These are phyloP conservation scores for Saccharomycopsis oosterbeekiorum DNA, from an alignment of 805 yeast genomes.

Conservation along the genomic window DNA sequence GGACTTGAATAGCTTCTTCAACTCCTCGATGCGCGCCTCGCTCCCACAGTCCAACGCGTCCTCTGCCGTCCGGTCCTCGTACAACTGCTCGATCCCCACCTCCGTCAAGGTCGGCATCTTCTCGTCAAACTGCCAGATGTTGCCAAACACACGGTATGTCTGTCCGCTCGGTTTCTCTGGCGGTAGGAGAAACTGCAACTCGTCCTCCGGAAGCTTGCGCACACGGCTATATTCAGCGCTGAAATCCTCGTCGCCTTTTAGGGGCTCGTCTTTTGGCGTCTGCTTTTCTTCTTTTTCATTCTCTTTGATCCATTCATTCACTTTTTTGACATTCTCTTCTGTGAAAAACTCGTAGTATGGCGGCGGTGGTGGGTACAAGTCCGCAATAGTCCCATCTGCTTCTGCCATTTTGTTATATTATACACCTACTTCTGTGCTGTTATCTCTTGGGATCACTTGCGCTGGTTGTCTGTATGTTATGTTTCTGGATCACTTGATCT, in stretches of 20 bases:
- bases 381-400: constrained; percentile 33
- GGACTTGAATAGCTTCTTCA: constrained; percentile 73
- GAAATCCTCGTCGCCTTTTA: no score
- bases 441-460: no score
- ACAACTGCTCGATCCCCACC: constrained; percentile 71
- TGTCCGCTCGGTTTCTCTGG: constrained; percentile 54
- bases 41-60: constrained; percentile 32
- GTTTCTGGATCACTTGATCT: no score
- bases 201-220: constrained; percentile 29
- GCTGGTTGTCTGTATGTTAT: no score
- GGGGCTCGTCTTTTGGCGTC: constrained; percentile 19
- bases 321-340: constrained; percentile 45
- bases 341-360: constrained; percentile 70
- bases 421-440: neutral
- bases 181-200: constrained; percentile 50
- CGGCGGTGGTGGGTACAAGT: constrained; percentile 94
- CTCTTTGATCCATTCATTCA: constrained; percentile 24
- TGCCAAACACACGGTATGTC: constrained; percentile 81
- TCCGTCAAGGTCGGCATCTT: constrained; percentile 65
- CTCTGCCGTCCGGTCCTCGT: constrained; percentile 29
- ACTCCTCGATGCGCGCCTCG: constrained; percentile 54
- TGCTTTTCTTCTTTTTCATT: constrained; percentile 20
- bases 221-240: constrained; percentile 1
- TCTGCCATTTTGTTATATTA: constrained; percentile 1
- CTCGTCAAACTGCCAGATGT: constrained; percentile 72